Evolutionary conservation across 2,329 filamentous ascomycete species (phyloP), one percentile per base, ranked within the genome.

Genomic region (Pyrenophora graminea): DNA sequence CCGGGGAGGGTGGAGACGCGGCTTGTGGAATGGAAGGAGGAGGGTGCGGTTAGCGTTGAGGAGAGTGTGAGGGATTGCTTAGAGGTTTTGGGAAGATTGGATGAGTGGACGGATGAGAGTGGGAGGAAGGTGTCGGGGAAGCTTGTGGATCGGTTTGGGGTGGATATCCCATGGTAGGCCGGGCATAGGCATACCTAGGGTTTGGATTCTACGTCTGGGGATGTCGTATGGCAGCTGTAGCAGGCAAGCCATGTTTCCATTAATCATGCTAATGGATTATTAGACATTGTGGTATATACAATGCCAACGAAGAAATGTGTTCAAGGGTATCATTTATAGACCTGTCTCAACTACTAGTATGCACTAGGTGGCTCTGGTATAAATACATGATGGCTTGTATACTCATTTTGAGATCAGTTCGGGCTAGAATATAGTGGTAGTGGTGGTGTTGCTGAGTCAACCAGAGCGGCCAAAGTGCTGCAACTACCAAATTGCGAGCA

Each of bases 1-100:
- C 76, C 77, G 0, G 77, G 77, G 7, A 56, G 77, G 2, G 77
- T 79, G 17, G 76, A 79, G 63, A 78, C 74, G 13, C 63, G 68
- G 31, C 56, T 80, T 27, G 76, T 79, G 27, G 67, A 56, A 46
- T 74, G 74, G 60, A 76, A 68, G 39, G 77, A 79, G 50, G 76
- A 77, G 23, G 77, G 77, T 3, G 77, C 77, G 0, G 74, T 79
- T 12, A 61, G 58, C 13, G 68, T 72, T 1, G 61, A 73, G 37
- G 76, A 79, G 62, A 77, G 74, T 52, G 61, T 79, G 15, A 25
- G 38, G 17, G 68, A 72, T 41, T 67, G 78, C 39, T 37, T 78
- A 51, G 58, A 55, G 23, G 53, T 78, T 30, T 72, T 79, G 39
- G 66, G 70, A 8, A 49, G 48, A 27, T 67, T 73, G 27, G 10